Conservation (phyloP, 1,284 basidiomycete genomes). For the Ustilago crameri region DNA sequence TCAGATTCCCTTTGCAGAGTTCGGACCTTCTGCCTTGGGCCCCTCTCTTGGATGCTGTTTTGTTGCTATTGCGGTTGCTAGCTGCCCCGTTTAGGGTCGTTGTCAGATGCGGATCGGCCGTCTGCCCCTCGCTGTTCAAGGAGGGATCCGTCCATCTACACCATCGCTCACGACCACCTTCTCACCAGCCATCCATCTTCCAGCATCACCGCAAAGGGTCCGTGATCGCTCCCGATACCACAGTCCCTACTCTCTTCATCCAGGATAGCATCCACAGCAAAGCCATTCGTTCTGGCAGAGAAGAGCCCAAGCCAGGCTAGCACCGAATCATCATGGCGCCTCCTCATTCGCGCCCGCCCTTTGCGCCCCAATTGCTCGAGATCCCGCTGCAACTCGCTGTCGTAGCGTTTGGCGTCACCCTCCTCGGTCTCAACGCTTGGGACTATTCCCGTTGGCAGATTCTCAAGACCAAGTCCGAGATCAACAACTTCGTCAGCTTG, state of each 20-base stretch:
- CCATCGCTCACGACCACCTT: too few relatives aligned
- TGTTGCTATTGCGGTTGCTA: too few relatives aligned
- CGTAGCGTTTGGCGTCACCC: constrained; percentile 50
- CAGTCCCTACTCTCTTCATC: not conserved
- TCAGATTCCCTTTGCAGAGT: not conserved
- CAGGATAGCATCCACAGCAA: not conserved
- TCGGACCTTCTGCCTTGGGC: too few relatives aligned
- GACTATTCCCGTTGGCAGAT: constrained; percentile 45
- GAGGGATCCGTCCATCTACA: too few relatives aligned
- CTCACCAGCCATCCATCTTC: too few relatives aligned
- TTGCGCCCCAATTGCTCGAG: constrained; percentile 52
- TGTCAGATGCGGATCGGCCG: too few relatives aligned
- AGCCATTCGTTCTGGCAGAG: not conserved
- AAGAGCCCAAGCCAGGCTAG: constrained; percentile 1
- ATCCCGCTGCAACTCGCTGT: constrained; percentile 51
- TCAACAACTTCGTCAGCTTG: constrained; percentile 43
- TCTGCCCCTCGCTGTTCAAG: too few relatives aligned
- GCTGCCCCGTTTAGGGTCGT: too few relatives aligned
- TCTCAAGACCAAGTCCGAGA: constrained; percentile 18
- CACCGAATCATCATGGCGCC: constrained; percentile 25
- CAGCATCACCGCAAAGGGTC: too few relatives aligned
- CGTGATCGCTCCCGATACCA: too few relatives aligned
- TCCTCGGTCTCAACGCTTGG: constrained; percentile 51
- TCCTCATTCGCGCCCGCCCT: constrained; percentile 37
- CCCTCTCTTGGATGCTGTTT: too few relatives aligned